Conservation (phyloP, 345 rosid species). For the Garcia nutans region DNA sequence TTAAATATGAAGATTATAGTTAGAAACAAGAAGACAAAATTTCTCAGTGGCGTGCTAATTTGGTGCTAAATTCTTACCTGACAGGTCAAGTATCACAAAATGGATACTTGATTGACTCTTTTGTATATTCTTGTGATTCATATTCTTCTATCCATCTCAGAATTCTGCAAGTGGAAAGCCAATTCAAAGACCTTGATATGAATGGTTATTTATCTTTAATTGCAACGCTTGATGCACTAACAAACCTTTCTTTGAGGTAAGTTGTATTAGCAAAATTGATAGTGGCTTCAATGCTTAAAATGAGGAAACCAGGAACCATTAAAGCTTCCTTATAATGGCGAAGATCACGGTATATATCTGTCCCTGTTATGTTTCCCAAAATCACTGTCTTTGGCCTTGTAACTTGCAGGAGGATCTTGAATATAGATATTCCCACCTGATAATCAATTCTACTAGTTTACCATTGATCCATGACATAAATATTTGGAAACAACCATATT, state of each 20-base stretch:
- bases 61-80: conserved; percentile 38
- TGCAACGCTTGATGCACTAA: background rate
- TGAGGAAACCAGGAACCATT: conserved; percentile 69
- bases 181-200: background rate
- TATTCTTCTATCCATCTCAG: conserved; percentile 86
- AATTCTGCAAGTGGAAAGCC: conserved; percentile 34
- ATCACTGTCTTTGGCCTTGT: conserved; percentile 78
- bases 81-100: conserved; percentile 68
- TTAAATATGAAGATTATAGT: background rate
- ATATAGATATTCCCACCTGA: conserved; percentile 78
- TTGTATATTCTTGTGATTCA: conserved; percentile 52
- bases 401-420: conserved; percentile 78
- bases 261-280: conserved; percentile 83
- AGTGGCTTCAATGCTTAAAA: conserved; percentile 76
- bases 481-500: background rate
- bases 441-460: background rate
- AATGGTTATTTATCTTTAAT: background rate
- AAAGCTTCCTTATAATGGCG: conserved; percentile 76
- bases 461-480: background rate
- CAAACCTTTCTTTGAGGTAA: conserved; percentile 83
- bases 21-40: background rate
- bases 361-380: conserved; percentile 82
- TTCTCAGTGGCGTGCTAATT: background rate
- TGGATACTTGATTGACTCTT: conserved; percentile 49
- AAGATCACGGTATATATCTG: conserved; percentile 61